Conservation (phyloP, 352 stramenopile genomes). For the Phytophthora crassamura region DNA sequence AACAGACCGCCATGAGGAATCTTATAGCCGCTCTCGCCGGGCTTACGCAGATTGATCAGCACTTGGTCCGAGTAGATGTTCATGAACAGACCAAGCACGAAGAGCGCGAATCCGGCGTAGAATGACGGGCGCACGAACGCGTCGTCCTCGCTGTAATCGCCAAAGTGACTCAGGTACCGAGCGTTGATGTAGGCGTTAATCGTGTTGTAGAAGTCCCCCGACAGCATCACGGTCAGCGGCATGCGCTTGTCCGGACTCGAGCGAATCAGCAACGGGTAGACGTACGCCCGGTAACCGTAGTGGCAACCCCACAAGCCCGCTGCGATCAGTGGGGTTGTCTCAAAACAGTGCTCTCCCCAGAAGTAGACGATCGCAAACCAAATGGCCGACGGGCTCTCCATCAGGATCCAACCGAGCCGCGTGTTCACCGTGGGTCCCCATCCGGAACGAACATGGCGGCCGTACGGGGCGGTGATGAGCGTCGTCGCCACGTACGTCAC, state of each 20-base stretch:
- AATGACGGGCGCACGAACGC: slow-evolving; percentile 53
- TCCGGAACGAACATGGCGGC: slow-evolving; percentile 52
- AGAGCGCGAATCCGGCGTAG: slow-evolving; percentile 58
- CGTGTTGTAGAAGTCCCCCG: slow-evolving; percentile 67
- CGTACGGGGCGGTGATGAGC: slow-evolving; percentile 72
- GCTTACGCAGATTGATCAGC: slow-evolving; percentile 69
- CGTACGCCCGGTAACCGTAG: slow-evolving; percentile 73
- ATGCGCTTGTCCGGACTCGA: slow-evolving; percentile 59
- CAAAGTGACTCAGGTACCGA: slow-evolving; percentile 66
- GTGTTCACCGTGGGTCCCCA: slow-evolving; percentile 68
- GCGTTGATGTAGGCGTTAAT: slow-evolving; percentile 82
- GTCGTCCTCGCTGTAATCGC: slow-evolving; percentile 52
- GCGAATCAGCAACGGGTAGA: slow-evolving; percentile 79
- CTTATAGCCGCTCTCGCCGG: slow-evolving; percentile 61
- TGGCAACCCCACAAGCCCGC: slow-evolving; percentile 65
- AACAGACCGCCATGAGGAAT: slow-evolving; percentile 73
- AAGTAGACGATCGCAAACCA: slow-evolving; percentile 62
- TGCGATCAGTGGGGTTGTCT: slow-evolving; percentile 52
- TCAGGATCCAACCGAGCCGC: slow-evolving; percentile 72
- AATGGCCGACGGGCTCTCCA: slow-evolving; percentile 74
- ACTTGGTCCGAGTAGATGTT: slow-evolving; percentile 78
- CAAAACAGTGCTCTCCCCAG: slow-evolving; percentile 45
- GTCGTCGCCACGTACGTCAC: slow-evolving; percentile 58
- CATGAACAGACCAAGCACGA: slow-evolving; percentile 56
- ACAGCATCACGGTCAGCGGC: slow-evolving; percentile 63